Conservation (phyloP, 257 asterid species). For the Prunella vulgaris region DNA sequence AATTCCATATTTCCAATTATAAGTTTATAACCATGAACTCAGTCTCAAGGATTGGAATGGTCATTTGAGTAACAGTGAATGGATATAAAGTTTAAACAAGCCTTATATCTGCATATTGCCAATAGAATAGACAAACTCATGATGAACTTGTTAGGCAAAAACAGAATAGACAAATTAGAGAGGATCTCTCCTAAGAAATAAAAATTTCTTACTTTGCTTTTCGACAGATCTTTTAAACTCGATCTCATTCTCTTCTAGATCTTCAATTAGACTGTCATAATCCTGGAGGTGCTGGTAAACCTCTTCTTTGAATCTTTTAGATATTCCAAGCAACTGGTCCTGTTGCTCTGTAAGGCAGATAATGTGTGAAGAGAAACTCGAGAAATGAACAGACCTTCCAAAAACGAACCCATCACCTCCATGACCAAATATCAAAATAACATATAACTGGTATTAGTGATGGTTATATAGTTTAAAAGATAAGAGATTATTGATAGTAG, state of each 20-base stretch:
- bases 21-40: neutral
- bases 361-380: slow-evolving; percentile 22
- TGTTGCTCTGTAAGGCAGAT: slow-evolving; percentile 56
- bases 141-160: slow-evolving; percentile 12
- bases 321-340: slow-evolving; percentile 54
- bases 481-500: neutral
- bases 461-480: neutral
- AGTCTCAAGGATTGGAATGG: slow-evolving; percentile 6
- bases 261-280: slow-evolving; percentile 52
- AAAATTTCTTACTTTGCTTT: slow-evolving; percentile 58
- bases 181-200: neutral
- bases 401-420: slow-evolving; percentile 13
- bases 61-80: neutral
- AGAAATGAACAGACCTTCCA: neutral
- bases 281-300: slow-evolving; percentile 62
- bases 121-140: slow-evolving; percentile 9
- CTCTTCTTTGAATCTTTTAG: slow-evolving; percentile 63
- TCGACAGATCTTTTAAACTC: slow-evolving; percentile 65
- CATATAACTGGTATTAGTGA: neutral
- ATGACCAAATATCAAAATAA: neutral
- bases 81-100: neutral
- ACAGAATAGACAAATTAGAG: neutral
- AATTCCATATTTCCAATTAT: slow-evolving; percentile 8
- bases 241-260: slow-evolving; percentile 62
- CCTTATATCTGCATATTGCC: neutral